Conservation (phyloP, 2,329 filamentous ascomycete genomes). For the Chalaropsis thielavioides region DNA sequence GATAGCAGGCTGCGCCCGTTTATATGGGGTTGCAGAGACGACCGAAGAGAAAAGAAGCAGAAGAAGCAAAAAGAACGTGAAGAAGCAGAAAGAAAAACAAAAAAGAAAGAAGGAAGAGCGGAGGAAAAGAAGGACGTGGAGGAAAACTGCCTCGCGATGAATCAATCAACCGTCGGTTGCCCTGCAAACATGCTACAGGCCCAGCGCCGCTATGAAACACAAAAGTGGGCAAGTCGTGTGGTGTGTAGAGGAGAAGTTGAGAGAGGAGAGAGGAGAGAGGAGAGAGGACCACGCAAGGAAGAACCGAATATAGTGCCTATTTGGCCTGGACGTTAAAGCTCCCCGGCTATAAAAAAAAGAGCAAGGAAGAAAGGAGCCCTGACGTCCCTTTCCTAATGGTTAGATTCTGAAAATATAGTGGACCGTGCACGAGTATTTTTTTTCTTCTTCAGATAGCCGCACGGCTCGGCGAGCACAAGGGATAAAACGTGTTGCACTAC, state of each 20-base stretch:
- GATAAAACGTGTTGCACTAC: not conserved
- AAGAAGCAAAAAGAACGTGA: not conserved
- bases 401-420: not conserved
- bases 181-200: not conserved
- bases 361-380: not conserved
- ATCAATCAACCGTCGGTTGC: not conserved
- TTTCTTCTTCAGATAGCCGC: constrained; percentile 1
- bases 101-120: not conserved
- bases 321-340: not conserved
- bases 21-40: not conserved
- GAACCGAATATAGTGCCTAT: not conserved
- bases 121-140: not conserved
- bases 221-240: not conserved
- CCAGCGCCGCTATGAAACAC: not conserved
- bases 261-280: not conserved
- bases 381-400: not conserved
- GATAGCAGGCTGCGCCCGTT: not conserved
- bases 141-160: not conserved
- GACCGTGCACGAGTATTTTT: constrained; percentile 5
- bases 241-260: not conserved
- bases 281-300: not conserved
- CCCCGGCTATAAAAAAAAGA: not conserved
- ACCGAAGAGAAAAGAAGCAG: not conserved
- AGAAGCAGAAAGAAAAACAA: not conserved
- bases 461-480: not conserved